Evolutionary conservation across 331 rosid species (phyloP).

Genomic region (Erythrophleum ivorense): DNA sequence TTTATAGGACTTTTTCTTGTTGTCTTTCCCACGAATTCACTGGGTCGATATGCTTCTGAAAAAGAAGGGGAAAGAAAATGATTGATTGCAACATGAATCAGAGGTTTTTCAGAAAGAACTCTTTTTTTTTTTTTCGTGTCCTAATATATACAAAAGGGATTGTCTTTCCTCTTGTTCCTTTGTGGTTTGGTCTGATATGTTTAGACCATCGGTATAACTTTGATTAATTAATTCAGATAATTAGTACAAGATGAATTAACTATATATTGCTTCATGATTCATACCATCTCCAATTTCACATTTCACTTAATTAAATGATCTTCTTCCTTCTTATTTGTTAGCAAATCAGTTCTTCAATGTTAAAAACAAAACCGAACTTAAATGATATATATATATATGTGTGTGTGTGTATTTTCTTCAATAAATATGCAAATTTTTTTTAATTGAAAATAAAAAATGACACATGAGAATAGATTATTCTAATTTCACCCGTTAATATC

Average conservation of each 20-base stretch:
- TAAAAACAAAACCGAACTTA: too few relatives aligned
- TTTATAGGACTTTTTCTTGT: background rate
- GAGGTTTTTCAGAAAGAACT: background rate
- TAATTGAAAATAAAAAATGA: too few relatives aligned
- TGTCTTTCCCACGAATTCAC: background rate
- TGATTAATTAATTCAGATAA: background rate
- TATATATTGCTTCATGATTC: background rate
- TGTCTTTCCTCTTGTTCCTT: background rate
- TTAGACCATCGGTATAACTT: background rate
- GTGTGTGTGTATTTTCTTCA: too few relatives aligned
- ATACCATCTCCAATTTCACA: background rate
- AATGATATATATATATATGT: too few relatives aligned
- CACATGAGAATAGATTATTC: too few relatives aligned
- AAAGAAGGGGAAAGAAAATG: background rate
- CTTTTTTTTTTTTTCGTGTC: background rate
- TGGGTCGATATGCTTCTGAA: background rate
- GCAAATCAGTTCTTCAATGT: background rate
- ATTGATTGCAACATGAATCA: constrained; percentile 10
- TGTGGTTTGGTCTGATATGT: background rate
- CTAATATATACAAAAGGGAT: background rate
- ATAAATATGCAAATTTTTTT: too few relatives aligned
- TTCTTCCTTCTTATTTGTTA: background rate
- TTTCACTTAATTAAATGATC: background rate
- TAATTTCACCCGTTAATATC: too few relatives aligned
- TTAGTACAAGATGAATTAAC: background rate